Evolutionary conservation across 768 basidiomycete species (phyloP), one percentile per base, ranked within the genome.

Genomic region (Trametes coccinea): DNA sequence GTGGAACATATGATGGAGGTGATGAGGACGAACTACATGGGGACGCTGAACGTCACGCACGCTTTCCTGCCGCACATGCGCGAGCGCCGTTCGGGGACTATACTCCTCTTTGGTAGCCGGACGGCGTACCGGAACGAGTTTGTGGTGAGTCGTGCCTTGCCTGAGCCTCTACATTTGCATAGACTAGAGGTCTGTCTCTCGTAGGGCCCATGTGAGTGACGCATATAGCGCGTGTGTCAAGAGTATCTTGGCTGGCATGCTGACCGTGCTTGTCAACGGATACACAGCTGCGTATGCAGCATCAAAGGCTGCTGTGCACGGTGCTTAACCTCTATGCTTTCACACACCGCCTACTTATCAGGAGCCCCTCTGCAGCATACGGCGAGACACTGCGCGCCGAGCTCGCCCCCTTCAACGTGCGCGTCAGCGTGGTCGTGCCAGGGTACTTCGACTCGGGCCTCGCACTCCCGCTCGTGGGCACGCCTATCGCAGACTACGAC

Each of bases 51-150:
- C 56, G 71, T 79, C 17, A 77, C 74, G 14, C 74, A 75, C 44
- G 77, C 78, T 8, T 64, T 75, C 22, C 69, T 81, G 11, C 79
- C 80, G 4, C 56, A 76, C 59, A 69, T 78, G 71, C 70, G 77
- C 13, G 40, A 50, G 17, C 67, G 67, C n/a, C 61, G 67, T 41
- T 60, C 63, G 27, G 77, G 77, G 6, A 73, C 71, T 1, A 48
- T 78, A 9, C 69, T 76, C 10, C 59, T 75, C 41, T 67, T 77
- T 11, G 76, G 75, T 10, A 76, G 75, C 46, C 61, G 72, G 22
- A 68, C 70, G 9, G 71, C 58, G 8, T 76, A 71, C 66, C 76
- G 70, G 61, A 63, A 73, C 2, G 73, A 75, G 52, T 61, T 71
- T 41, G 67, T 71, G 41, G 77, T 78, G 48, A 46, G 69, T 67